Base-by-base conservation (phyloP, 1,284 basidiomycete genomes). In the Lignosus rhinocerotis region DNA sequence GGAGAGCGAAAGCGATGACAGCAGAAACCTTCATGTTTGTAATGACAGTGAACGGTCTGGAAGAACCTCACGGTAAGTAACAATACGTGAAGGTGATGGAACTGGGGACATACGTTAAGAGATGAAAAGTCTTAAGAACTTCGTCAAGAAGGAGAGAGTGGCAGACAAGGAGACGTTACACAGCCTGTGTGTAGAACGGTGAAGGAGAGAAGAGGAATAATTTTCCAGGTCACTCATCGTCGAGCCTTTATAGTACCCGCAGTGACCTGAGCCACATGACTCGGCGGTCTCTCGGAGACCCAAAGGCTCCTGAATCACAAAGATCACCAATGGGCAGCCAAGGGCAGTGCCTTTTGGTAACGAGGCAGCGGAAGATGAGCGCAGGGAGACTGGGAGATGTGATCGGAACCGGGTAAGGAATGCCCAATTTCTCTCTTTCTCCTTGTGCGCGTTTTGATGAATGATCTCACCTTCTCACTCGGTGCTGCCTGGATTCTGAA, bases 21-120 rank as follows among this genome's bases (percentile, higher is more conserved):
- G 41, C 42, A 47, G 54, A 47, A 46, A 60, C 48, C 51, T 53
- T 56, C 54, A 60, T 60, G 55, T 41, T 60, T 19, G 44, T 52
- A 51, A 39, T 6, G 36, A 39, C 36, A 25, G 42, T 45, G 52
- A 21, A 44, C 39, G 36, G 44, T 39, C 44, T 56, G 19, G 8
- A 14, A n/a, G 34, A 50, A 30, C 30, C 30, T 14, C n/a, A 2
- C 3, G 34, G 48, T 56, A 25, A 56, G 55, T 34, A 30, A 34
- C n/a, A 8, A 16, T 9, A 42, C 17, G 16, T 17, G 8, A 31
- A 14, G 39, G 8, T 45, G n/a, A 12, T 36, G 11, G 9, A 4
- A 33, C 8, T 5, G 16, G 25, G 10, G 11, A 30, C 38, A 14
- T 45, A 53, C 41, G 47, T 46, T 43, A 39, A 21, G 31, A 54